phyloP scores from a whole-genome alignment of 495 filamentous ascomycete genomes.

The Podospora conica region DNA sequence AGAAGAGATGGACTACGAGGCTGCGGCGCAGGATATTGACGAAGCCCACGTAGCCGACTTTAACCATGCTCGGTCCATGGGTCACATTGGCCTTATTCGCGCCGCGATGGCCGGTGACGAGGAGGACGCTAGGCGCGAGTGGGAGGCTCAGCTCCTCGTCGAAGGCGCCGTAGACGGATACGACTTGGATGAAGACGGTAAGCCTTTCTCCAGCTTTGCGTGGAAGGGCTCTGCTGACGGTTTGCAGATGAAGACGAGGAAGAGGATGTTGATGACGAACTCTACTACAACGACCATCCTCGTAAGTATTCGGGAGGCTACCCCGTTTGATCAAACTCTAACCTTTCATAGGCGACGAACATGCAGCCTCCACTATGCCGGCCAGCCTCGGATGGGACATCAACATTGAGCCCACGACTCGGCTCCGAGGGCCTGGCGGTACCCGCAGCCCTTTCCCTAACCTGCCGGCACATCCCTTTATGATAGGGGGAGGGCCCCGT shows the following conservation, averaged over 20 bases:
- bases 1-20: slow-evolving; percentile 46
- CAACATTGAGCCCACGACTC: slow-evolving; percentile 32
- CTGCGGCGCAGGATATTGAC: slow-evolving; percentile 38
- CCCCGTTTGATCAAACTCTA: slow-evolving; percentile 10
- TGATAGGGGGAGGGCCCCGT: slow-evolving; percentile 40
- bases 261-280: slow-evolving; percentile 64
- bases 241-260: slow-evolving; percentile 56
- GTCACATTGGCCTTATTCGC: slow-evolving; percentile 50
- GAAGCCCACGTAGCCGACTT: slow-evolving; percentile 34
- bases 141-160: slow-evolving; percentile 59
- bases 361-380: slow-evolving; percentile 32
- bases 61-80: slow-evolving; percentile 38
- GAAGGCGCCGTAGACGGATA: slow-evolving; percentile 41
- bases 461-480: slow-evolving; percentile 28
- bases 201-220: slow-evolving; percentile 17
- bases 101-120: slow-evolving; percentile 59
- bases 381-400: slow-evolving; percentile 44
- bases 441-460: slow-evolving; percentile 30
- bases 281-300: slow-evolving; percentile 60
- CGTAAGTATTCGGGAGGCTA: slow-evolving; percentile 45
- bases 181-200: slow-evolving; percentile 51
- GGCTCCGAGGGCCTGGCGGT: slow-evolving; percentile 24
- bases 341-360: slow-evolving; percentile 44
- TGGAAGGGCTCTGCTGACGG: slow-evolving; percentile 23
- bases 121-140: slow-evolving; percentile 36